phyloP scores from a whole-genome alignment of 2,329 filamentous ascomycete species.

The Fusarium gaditjirri region DNA sequence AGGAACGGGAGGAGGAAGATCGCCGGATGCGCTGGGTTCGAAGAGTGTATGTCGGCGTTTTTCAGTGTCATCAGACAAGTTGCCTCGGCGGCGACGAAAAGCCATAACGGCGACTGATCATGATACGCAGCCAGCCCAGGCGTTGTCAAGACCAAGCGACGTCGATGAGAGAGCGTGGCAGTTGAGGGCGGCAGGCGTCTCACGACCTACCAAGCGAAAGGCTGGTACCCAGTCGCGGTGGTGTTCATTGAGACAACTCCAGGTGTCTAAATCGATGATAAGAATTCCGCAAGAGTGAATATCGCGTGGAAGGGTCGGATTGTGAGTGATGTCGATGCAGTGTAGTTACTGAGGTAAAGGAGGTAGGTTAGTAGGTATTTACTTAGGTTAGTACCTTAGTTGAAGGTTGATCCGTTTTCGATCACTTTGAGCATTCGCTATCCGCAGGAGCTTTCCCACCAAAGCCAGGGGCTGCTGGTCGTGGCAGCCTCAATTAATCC shows the following conservation, averaged over 20 bases:
- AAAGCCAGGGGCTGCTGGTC: conserved; percentile 35
- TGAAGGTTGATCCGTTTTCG: conserved; percentile 25
- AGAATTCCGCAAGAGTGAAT: conserved; percentile 3
- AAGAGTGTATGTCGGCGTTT: conserved; percentile 64
- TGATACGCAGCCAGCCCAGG: conserved; percentile 48
- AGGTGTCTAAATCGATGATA: conserved; percentile 13
- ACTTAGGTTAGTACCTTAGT: not conserved
- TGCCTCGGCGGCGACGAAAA: conserved; percentile 70
- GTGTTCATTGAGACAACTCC: conserved; percentile 39
- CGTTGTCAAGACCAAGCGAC: conserved; percentile 33
- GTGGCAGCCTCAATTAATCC: conserved; percentile 39
- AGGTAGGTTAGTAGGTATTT: not conserved
- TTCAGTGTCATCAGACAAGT: conserved; percentile 68
- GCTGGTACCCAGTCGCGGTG: conserved; percentile 32
- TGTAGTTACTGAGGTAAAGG: not conserved
- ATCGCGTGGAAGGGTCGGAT: conserved; percentile 18
- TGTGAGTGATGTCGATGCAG: conserved; percentile 24
- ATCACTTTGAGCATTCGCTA: conserved; percentile 28
- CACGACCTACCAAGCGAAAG: conserved; percentile 44
- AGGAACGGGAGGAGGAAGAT: conserved; percentile 42
- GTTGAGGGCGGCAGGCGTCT: conserved; percentile 36
- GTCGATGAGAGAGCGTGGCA: conserved; percentile 22
- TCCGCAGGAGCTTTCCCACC: conserved; percentile 35
- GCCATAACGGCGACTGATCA: conserved; percentile 62
- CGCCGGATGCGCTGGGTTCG: conserved; percentile 45